A percentile compares a stretch with the other conserved stretches of the same genome.
Evolutionary conservation across 2,329 filamentous ascomycete species (phyloP).

Genomic region (Clonostachys sp.): DNA sequence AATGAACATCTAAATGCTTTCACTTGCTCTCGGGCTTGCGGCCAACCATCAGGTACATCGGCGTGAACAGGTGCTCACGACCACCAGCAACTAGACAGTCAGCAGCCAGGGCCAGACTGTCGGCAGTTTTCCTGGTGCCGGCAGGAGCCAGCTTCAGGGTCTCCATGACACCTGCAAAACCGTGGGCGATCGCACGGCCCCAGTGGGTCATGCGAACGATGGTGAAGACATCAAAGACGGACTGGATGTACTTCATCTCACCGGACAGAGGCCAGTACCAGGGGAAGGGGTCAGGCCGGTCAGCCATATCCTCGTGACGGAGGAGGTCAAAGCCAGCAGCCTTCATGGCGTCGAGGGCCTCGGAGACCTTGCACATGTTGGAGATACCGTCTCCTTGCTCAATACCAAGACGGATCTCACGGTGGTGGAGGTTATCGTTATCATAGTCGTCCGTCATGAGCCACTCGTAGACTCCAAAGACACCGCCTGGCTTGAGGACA

Average conservation of each 20-base stretch:
- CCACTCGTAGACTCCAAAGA: conserved; percentile 98
- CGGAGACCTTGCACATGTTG: conserved; percentile 89
- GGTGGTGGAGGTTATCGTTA: conserved; percentile 80
- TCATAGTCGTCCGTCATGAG: conserved; percentile 96
- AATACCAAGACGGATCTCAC: conserved; percentile 87
- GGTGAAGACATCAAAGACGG: conserved; percentile 74
- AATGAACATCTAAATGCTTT: not conserved
- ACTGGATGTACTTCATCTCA: conserved; percentile 77
- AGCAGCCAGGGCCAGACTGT: conserved; percentile 76
- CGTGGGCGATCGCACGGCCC: conserved; percentile 72
- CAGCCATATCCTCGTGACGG: conserved; percentile 81
- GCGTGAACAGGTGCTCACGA: conserved; percentile 88
- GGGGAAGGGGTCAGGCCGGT: conserved; percentile 68
- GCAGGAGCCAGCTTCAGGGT: conserved; percentile 67
- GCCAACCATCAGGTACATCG: conserved; percentile 96
- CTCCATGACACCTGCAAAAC: conserved; percentile 74
- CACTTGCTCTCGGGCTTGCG: conserved; percentile 60
- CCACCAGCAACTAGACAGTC: conserved; percentile 86
- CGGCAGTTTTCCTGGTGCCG: conserved; percentile 92
- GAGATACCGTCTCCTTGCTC: conserved; percentile 95
- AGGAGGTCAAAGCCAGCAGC: conserved; percentile 81
- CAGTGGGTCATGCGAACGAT: conserved; percentile 85
- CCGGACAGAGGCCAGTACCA: conserved; percentile 95
- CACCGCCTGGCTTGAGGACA: conserved; percentile 90
- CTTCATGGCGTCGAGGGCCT: conserved; percentile 79